A percentile compares a stretch with the other conserved stretches of the same genome.
Evolutionary conservation across 768 basidiomycete species (phyloP).

Genomic region (Boletus rufocinnamomeus): DNA sequence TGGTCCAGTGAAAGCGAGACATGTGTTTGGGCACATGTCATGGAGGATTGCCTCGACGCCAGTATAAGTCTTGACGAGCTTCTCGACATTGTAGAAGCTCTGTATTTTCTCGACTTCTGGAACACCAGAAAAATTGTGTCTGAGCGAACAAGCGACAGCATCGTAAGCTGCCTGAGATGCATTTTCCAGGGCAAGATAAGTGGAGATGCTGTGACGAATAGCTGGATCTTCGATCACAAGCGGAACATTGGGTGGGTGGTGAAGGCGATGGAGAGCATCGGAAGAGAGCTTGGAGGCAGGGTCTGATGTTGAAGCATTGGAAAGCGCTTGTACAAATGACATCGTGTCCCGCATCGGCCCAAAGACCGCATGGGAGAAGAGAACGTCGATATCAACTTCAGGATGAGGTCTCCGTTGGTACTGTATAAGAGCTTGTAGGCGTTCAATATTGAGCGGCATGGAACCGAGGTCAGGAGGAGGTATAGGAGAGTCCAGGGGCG

Average conservation of each 20-base stretch:
- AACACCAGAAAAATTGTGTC: neutral
- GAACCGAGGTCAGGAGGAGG: no score
- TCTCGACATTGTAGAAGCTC: conserved; percentile 11
- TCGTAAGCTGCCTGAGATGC: neutral
- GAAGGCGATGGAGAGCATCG: neutral
- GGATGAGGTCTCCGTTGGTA: neutral
- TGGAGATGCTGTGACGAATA: neutral
- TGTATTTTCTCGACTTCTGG: neutral
- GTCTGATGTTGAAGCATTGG: neutral
- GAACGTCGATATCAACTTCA: neutral
- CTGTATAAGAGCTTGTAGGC: neutral
- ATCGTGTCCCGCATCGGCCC: neutral
- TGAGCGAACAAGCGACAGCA: neutral
- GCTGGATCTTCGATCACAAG: neutral
- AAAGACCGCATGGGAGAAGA: neutral
- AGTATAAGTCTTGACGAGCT: neutral
- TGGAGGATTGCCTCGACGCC: conserved; percentile 37
- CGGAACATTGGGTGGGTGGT: neutral
- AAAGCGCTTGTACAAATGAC: neutral
- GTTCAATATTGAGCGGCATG: no score
- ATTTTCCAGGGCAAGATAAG: neutral
- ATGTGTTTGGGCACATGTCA: conserved; percentile 47
- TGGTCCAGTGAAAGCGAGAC: conserved; percentile 43
- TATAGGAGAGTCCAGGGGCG: no score
- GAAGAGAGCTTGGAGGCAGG: neutral